Conservation (phyloP, 1,284 basidiomycete genomes). For the Marasmius sp. region DNA sequence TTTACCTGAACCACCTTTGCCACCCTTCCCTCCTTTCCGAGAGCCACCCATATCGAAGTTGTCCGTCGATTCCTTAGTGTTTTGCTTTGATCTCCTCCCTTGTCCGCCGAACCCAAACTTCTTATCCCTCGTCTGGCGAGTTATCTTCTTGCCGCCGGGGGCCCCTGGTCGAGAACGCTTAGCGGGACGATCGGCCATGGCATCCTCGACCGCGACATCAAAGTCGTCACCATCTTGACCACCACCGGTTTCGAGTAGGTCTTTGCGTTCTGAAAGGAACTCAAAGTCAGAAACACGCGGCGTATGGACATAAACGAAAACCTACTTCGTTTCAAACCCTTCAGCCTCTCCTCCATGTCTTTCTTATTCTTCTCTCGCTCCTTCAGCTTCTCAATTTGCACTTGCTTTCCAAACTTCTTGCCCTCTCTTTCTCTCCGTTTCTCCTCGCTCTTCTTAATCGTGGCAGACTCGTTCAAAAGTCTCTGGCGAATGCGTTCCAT, state of each 20-base stretch:
- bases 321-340: slow-evolving; percentile 86
- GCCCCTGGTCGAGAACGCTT: slow-evolving; percentile 51
- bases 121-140: slow-evolving; percentile 69
- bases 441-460: slow-evolving; percentile 90
- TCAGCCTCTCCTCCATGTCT: slow-evolving; percentile 82
- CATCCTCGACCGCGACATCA: slow-evolving; percentile 85
- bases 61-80: slow-evolving; percentile 78
- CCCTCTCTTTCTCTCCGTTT: slow-evolving; percentile 91
- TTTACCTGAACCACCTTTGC: slow-evolving; percentile 29
- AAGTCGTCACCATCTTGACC: slow-evolving; percentile 70
- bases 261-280: slow-evolving; percentile 68
- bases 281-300: slow-evolving; percentile 2
- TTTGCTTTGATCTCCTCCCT: slow-evolving; percentile 73
- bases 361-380: slow-evolving; percentile 77
- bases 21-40: slow-evolving; percentile 32
- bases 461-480: slow-evolving; percentile 85
- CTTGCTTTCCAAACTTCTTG: slow-evolving; percentile 98
- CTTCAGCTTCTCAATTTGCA: slow-evolving; percentile 84
- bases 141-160: slow-evolving; percentile 41
- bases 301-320: slow-evolving; percentile 16
- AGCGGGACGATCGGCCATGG: slow-evolving; percentile 71
- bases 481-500: slow-evolving; percentile 96
- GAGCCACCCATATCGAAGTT: slow-evolving; percentile 52
- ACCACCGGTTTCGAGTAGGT: slow-evolving; percentile 72
- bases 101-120: slow-evolving; percentile 82